Conservation (phyloP, 2,329 filamentous ascomycete species). For the Byssoonygena ceratinophila region DNA sequence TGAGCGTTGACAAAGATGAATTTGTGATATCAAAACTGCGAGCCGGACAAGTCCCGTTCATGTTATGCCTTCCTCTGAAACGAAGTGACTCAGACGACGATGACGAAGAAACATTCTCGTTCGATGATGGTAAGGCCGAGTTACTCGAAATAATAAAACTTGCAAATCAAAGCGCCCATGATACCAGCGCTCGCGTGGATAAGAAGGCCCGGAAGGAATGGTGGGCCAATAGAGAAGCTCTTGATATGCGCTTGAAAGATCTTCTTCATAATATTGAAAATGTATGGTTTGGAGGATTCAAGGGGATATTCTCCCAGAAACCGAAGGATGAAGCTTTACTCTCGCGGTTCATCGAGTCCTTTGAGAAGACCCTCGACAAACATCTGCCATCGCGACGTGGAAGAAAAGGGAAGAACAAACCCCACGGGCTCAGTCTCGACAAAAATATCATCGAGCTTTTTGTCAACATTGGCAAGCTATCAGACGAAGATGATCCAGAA, state of each 20-base stretch:
- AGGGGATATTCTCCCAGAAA: constrained; percentile 78
- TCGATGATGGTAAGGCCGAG: constrained; percentile 66
- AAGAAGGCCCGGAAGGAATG: constrained; percentile 70
- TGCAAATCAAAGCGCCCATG: constrained; percentile 76
- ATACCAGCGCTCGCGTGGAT: constrained; percentile 56
- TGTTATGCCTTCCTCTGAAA: constrained; percentile 74
- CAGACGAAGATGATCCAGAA: constrained; percentile 64
- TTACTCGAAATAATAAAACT: constrained; percentile 69
- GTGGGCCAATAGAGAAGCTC: constrained; percentile 75
- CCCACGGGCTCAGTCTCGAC: constrained; percentile 47
- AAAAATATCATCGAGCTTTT: constrained; percentile 73
- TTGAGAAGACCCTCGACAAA: constrained; percentile 69
- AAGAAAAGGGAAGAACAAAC: constrained; percentile 47
- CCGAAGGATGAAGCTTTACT: constrained; percentile 53
- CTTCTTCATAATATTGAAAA: constrained; percentile 79
- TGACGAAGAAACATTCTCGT: constrained; percentile 72
- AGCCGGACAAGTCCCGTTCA: constrained; percentile 64
- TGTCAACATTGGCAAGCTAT: constrained; percentile 67
- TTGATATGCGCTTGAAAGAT: constrained; percentile 67
- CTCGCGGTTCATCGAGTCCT: constrained; percentile 63
- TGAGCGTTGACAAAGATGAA: constrained; percentile 74
- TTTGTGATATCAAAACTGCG: constrained; percentile 81
- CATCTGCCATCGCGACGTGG: constrained; percentile 70
- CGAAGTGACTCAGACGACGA: constrained; percentile 70
- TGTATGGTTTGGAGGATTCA: constrained; percentile 91